Percentiles rank a stretch among this genome's conserved stretches.
Conservation (phyloP, 31 red algal species). For the Endocladia muricata region DNA sequence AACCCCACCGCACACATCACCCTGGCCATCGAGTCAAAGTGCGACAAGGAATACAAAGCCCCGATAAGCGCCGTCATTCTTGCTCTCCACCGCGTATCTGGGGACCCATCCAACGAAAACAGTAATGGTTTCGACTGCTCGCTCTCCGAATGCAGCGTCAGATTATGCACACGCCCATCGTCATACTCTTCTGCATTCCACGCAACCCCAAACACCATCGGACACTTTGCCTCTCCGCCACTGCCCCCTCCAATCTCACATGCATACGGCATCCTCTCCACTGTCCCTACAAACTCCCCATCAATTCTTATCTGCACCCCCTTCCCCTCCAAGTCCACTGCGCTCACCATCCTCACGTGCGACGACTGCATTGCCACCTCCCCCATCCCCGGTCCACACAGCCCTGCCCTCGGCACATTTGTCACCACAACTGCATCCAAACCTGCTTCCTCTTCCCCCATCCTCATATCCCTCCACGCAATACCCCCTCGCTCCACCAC, state of each 20-base stretch:
- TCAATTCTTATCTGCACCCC: constrained; percentile 17
- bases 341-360: constrained; percentile 33
- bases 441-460: constrained; percentile 6
- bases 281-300: constrained; percentile 16
- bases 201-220: constrained; percentile 28
- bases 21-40: constrained; percentile 30
- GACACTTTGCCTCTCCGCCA: neutral
- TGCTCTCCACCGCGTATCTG: neutral
- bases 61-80: neutral
- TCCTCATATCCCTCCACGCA: constrained; percentile 21
- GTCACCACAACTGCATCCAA: constrained; percentile 31
- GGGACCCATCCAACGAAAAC: constrained; percentile 46
- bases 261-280: neutral
- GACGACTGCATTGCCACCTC: constrained; percentile 5
- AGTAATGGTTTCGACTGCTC: neutral
- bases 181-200: constrained; percentile 40
- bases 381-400: constrained; percentile 45
- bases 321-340: neutral
- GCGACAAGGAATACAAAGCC: constrained; percentile 31
- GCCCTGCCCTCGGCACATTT: constrained; percentile 49
- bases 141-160: constrained; percentile 4
- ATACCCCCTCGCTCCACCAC: constrained; percentile 33
- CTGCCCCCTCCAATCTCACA: neutral
- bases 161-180: constrained; percentile 27
- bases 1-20: constrained; percentile 15